phyloP scores from a whole-genome alignment of 2,329 filamentous ascomycete genomes.

The Curvularia lunata region DNA sequence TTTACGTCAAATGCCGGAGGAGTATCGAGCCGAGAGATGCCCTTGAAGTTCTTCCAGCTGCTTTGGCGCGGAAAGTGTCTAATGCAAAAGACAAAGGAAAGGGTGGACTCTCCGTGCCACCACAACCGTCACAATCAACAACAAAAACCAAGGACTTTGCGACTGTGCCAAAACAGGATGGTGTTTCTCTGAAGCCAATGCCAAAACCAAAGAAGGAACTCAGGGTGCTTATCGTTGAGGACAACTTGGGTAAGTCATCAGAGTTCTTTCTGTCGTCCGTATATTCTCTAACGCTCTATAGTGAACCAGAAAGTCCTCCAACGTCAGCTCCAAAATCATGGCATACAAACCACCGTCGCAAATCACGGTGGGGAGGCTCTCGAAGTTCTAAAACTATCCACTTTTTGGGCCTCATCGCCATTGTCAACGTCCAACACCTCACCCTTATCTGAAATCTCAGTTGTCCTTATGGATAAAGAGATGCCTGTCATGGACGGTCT shows the following conservation, averaged over 20 bases:
- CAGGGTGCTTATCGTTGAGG: conserved; percentile 53
- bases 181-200: conserved; percentile 10
- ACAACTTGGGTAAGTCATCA: conserved; percentile 42
- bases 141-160: conserved; percentile 49
- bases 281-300: conserved; percentile 24
- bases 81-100: conserved; percentile 38
- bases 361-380: conserved; percentile 60
- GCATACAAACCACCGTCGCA: conserved; percentile 55
- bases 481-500: conserved; percentile 54
- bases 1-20: conserved; percentile 74
- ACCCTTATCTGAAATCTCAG: conserved; percentile 30
- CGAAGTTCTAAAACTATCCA: conserved; percentile 52
- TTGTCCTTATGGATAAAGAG: conserved; percentile 50
- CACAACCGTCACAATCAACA: conserved; percentile 13
- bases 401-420: conserved; percentile 48
- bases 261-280: not conserved
- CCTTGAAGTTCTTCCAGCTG: conserved; percentile 32
- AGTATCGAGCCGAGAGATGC: conserved; percentile 50
- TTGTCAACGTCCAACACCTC: conserved; percentile 27
- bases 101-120: conserved; percentile 10
- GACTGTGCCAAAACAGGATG: conserved; percentile 18
- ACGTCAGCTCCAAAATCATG: conserved; percentile 58
- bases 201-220: conserved; percentile 27
- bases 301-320: conserved; percentile 59
- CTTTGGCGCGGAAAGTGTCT: conserved; percentile 37